A percentile compares a stretch with the other conserved stretches of the same genome.
Evolutionary conservation across 2,329 filamentous ascomycete species (phyloP).

Genomic region (Cladobotryum mycophilum): DNA sequence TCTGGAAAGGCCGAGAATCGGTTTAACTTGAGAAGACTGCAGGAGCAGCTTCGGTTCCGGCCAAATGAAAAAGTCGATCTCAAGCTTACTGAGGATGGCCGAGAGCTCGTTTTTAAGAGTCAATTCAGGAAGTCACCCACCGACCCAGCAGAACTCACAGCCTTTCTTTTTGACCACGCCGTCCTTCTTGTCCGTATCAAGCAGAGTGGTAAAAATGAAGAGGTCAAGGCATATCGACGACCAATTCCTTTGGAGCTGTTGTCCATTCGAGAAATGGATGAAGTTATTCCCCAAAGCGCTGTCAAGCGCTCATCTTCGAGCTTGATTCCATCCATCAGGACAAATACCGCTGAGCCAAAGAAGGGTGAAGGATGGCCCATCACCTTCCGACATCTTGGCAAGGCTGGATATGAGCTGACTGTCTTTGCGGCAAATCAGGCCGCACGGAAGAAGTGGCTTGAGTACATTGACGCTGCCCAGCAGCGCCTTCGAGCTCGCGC

Average conservation of each 20-base stretch:
- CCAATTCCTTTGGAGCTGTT: slow-evolving; percentile 92
- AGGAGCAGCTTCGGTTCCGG: slow-evolving; percentile 85
- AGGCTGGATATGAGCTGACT: slow-evolving; percentile 88
- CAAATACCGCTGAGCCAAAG: slow-evolving; percentile 47
- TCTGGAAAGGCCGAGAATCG: slow-evolving; percentile 97
- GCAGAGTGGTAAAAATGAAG: slow-evolving; percentile 85
- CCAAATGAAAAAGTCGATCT: slow-evolving; percentile 88
- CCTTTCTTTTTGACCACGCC: slow-evolving; percentile 94
- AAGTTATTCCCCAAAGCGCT: slow-evolving; percentile 77
- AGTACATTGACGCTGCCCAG: slow-evolving; percentile 89
- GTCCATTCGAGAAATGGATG: slow-evolving; percentile 94
- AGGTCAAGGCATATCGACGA: slow-evolving; percentile 87
- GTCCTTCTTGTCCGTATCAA: slow-evolving; percentile 88
- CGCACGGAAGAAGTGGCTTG: slow-evolving; percentile 92
- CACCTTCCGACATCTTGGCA: slow-evolving; percentile 92
- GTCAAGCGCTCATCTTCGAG: slow-evolving; percentile 85
- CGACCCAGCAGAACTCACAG: slow-evolving; percentile 83
- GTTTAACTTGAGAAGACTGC: slow-evolving; percentile 88
- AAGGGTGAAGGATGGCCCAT: slow-evolving; percentile 80
- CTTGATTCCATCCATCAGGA: slow-evolving; percentile 56
- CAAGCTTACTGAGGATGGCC: slow-evolving; percentile 86
- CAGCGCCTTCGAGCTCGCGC: slow-evolving; percentile 79
- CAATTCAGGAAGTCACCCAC: slow-evolving; percentile 87
- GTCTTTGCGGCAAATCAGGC: slow-evolving; percentile 81
- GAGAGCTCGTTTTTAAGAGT: slow-evolving; percentile 91